Percentiles rank a stretch among this genome's conserved stretches.
Evolutionary conservation across 306 rosid species (phyloP).

Genomic region (Pueraria montana): DNA sequence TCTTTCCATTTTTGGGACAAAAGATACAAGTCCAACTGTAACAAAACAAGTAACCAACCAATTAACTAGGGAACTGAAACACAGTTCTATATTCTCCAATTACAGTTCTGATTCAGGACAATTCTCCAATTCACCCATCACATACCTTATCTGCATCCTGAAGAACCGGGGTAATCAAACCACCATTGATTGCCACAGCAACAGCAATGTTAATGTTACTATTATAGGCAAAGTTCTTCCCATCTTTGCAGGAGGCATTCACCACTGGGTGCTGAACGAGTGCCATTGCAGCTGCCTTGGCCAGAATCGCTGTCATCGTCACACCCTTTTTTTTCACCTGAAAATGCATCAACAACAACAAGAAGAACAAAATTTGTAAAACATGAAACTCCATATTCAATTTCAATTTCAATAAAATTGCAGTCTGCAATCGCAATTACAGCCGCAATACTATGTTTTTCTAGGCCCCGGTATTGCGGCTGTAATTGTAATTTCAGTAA

Average conservation of each 20-base stretch:
- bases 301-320: slow-evolving; percentile 91
- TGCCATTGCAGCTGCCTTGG: slow-evolving; percentile 89
- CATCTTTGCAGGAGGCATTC: slow-evolving; percentile 82
- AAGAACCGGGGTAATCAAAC: slow-evolving; percentile 91
- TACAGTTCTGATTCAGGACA: background rate
- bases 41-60: slow-evolving; percentile 45
- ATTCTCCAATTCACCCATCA: background rate
- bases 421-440: background rate
- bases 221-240: slow-evolving; percentile 76
- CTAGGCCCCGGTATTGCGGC: no score
- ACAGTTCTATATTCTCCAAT: background rate
- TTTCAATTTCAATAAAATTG: background rate
- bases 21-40: slow-evolving; percentile 89
- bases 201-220: slow-evolving; percentile 78
- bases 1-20: slow-evolving; percentile 96
- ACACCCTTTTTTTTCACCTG: slow-evolving; percentile 95
- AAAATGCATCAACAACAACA: slow-evolving; percentile 34
- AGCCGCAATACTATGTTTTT: background rate
- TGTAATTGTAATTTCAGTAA: background rate
- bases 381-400: slow-evolving; percentile 30
- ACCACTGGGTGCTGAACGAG: slow-evolving; percentile 87
- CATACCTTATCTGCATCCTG: slow-evolving; percentile 90
- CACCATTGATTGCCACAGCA: slow-evolving; percentile 89
- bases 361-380: background rate
- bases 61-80: background rate